phyloP scores from a whole-genome alignment of 176 grass and related monocot genomes.

The Oryza rufipogon region DNA sequence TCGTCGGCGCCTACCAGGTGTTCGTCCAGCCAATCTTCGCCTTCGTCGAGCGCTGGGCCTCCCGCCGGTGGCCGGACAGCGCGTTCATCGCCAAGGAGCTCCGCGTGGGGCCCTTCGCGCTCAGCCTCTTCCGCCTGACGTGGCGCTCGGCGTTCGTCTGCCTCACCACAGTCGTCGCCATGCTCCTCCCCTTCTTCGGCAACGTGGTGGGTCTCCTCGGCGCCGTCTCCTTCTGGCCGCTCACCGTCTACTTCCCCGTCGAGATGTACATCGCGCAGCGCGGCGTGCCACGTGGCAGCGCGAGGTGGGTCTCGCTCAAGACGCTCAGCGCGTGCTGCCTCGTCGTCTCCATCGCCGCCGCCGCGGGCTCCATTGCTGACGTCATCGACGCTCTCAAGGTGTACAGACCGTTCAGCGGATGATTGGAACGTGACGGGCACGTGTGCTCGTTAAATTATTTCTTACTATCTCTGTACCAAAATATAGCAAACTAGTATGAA shows the following conservation, averaged over 20 bases:
- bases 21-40: conserved; percentile 77
- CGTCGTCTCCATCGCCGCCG: conserved; percentile 60
- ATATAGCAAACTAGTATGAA: too few relatives aligned
- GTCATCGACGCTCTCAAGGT: conserved; percentile 64
- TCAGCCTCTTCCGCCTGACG: conserved; percentile 58
- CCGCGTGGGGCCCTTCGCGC: conserved; percentile 22
- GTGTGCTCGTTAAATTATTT: neutral
- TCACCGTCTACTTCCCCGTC: conserved; percentile 93
- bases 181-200: conserved; percentile 89
- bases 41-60: conserved; percentile 62
- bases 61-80: conserved; percentile 45
- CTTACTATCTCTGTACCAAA: neutral
- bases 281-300: conserved; percentile 37
- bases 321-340: conserved; percentile 57
- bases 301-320: conserved; percentile 49
- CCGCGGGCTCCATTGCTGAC: conserved; percentile 67
- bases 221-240: conserved; percentile 90
- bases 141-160: conserved; percentile 81
- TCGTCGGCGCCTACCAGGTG: conserved; percentile 74
- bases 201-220: conserved; percentile 79
- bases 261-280: conserved; percentile 90
- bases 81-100: conserved; percentile 51
- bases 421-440: neutral
- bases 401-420: conserved; percentile 66
- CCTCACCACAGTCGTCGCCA: conserved; percentile 67